Evolutionary conservation across 768 basidiomycete genomes (phyloP), one percentile per base, ranked within the genome.

Genomic region (Podaxis sp.): DNA sequence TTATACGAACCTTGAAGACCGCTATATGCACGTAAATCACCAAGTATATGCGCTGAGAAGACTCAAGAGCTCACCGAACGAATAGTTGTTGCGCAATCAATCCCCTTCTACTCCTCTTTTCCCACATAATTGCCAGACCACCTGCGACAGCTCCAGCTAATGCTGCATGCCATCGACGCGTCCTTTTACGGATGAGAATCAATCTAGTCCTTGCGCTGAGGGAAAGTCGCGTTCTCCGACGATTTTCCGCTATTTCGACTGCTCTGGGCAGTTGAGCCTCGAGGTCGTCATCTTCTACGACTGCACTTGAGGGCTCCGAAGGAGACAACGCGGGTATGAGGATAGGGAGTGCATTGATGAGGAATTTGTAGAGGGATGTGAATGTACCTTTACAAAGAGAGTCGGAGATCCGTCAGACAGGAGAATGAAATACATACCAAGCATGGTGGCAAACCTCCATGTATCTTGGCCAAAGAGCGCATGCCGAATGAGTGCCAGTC

Each of bases 1-100:
- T 95, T 96, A 70, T 91, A 96, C 0, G 88, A 85, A 1, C 93
- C 95, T 71, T 98, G 95, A 5, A 98, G 77, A 2, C 95, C 95
- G 50, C 94, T 93, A 57, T 32, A 57, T 36, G 18, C 21, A 52
- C 36, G 27, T 42, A 4, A 57, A 55, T 18, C 6, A 56, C 40
- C 23, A 23, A 23, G 21, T 55, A 5, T 60, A 47, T 1, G 42
- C 35, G 52, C n/a, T n/a, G 9, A 13, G 40, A 2, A 9, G 27
- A 6, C 6, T 11, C 4, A 60, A 54, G 53, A 28, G 75, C 86
- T 53, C 59, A 87, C 92, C 93, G 84, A 55, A 96, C 93, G 73
- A 96, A 92, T 66, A 95, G 69, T 72, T 95, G 94, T 67, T 95
- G 93, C 0, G 89, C 89, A 63, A 95, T 89, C 16, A 82, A 81